A percentile compares a stretch with the other conserved stretches of the same genome.
phyloP scores from a whole-genome alignment of 108 stramenopile species.

The Poteriospumella lacustris region DNA sequence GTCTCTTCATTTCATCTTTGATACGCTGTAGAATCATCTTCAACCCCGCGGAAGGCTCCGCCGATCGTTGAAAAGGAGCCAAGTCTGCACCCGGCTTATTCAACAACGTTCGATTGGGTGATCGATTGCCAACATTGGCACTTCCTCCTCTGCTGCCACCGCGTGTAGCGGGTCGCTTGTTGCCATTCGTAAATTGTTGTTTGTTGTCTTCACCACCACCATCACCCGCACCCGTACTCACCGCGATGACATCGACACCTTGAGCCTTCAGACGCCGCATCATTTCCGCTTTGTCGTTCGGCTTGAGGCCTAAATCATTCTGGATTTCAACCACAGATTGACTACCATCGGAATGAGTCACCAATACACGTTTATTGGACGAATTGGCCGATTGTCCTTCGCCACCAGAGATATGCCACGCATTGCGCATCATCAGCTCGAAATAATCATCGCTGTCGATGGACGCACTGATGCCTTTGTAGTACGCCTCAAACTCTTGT shows the following conservation, averaged over 20 bases:
- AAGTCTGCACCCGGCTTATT: no score
- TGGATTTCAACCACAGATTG: slow-evolving; percentile 50
- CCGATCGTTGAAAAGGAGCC: neutral
- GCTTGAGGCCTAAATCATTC: slow-evolving; percentile 40
- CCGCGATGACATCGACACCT: slow-evolving; percentile 26
- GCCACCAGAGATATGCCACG: slow-evolving; percentile 54
- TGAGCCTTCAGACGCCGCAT: slow-evolving; percentile 5
- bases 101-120: no score
- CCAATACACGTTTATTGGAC: slow-evolving; percentile 47
- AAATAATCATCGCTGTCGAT: slow-evolving; percentile 63
- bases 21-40: slow-evolving; percentile 18
- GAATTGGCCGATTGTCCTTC: slow-evolving; percentile 40
- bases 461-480: slow-evolving; percentile 49
- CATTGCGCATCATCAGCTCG: slow-evolving; percentile 62
- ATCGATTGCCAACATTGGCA: no score
- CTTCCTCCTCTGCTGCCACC: no score
- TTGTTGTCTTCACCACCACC: neutral
- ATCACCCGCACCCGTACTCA: neutral
- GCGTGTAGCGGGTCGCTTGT: no score
- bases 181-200: no score
- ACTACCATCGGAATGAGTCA: slow-evolving; percentile 46
- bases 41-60: neutral
- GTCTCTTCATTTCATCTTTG: neutral
- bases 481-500: slow-evolving; percentile 58
- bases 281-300: slow-evolving; percentile 35